Evolutionary conservation across 495 filamentous ascomycete species (phyloP).

Genomic region (Neurospora sp.): DNA sequence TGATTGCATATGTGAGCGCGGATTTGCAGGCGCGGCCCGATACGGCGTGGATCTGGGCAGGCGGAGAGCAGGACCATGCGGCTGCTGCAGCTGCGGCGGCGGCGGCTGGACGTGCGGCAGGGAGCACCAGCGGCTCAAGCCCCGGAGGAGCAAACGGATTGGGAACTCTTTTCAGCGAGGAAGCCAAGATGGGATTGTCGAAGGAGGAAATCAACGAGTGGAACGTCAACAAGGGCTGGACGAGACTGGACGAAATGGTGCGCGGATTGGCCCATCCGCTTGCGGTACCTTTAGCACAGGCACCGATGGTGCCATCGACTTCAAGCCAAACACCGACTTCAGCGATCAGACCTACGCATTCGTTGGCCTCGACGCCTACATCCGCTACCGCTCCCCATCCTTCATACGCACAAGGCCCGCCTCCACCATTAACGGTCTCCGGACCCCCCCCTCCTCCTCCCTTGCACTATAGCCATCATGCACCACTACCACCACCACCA

Average conservation of each 20-base stretch:
- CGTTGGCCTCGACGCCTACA: background rate
- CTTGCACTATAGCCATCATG: background rate
- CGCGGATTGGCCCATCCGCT: slow-evolving; percentile 9
- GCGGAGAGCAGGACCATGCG: slow-evolving; percentile 40
- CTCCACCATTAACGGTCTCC: background rate
- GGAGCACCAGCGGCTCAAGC: background rate
- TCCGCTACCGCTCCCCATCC: background rate
- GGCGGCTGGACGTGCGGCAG: background rate
- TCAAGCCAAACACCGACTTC: background rate
- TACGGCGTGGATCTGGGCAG: slow-evolving; percentile 80
- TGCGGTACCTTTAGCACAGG: background rate
- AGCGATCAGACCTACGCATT: background rate
- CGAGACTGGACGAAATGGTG: slow-evolving; percentile 17
- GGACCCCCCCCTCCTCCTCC: background rate
- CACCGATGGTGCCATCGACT: background rate
- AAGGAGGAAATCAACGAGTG: slow-evolving; percentile 19
- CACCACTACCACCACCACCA: background rate
- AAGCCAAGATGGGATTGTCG: slow-evolving; percentile 15
- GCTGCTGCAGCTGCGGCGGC: slow-evolving; percentile 10
- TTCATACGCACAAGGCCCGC: background rate
- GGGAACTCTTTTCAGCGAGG: slow-evolving; percentile 11
- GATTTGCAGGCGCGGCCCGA: slow-evolving; percentile 81
- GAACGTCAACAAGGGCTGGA: slow-evolving; percentile 13
- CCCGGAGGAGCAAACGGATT: background rate
- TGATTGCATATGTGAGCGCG: slow-evolving; percentile 78